Evolutionary conservation across 371 early-diverging fungal genomes (phyloP).

Genomic region (Thermomucor indicae-seudaticae): DNA sequence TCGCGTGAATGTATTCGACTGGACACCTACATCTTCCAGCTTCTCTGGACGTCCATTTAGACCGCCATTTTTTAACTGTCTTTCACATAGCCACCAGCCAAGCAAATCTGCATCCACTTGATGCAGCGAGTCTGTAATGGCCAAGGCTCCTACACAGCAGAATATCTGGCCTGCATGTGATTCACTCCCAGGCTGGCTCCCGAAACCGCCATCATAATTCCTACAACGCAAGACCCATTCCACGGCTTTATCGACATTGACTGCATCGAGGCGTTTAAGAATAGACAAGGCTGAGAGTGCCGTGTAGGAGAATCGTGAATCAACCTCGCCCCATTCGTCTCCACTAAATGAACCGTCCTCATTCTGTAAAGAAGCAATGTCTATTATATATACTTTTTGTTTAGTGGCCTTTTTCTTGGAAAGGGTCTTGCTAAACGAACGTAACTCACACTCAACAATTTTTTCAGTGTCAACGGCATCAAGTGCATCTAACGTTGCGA

Average conservation of each 20-base stretch:
- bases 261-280: conserved; percentile 65
- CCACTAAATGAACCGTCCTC: conserved; percentile 83
- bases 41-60: conserved; percentile 98
- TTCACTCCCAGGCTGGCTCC: conserved; percentile 90
- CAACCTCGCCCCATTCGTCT: conserved; percentile 94
- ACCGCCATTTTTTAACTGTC: conserved; percentile 94
- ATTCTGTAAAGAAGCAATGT: conserved; percentile 56
- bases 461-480: conserved; percentile 67
- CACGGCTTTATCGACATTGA: conserved; percentile 71
- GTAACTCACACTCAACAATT: conserved; percentile 65
- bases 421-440: not conserved
- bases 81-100: conserved; percentile 91
- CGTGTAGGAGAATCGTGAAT: conserved; percentile 92
- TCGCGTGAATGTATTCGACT: not conserved
- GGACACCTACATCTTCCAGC: conserved; percentile 78
- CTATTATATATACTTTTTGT: conserved; percentile 13
- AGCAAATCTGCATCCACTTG: conserved; percentile 75
- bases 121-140: conserved; percentile 68
- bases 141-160: conserved; percentile 89
- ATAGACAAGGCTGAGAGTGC: conserved; percentile 77
- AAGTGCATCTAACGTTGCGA: conserved; percentile 80
- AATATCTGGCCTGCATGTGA: conserved; percentile 96
- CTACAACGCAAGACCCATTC: conserved; percentile 78
- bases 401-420: not conserved
- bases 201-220: conserved; percentile 98